Conservation (phyloP, 2,329 filamentous ascomycete species). For the Ceratocystis papillata region DNA sequence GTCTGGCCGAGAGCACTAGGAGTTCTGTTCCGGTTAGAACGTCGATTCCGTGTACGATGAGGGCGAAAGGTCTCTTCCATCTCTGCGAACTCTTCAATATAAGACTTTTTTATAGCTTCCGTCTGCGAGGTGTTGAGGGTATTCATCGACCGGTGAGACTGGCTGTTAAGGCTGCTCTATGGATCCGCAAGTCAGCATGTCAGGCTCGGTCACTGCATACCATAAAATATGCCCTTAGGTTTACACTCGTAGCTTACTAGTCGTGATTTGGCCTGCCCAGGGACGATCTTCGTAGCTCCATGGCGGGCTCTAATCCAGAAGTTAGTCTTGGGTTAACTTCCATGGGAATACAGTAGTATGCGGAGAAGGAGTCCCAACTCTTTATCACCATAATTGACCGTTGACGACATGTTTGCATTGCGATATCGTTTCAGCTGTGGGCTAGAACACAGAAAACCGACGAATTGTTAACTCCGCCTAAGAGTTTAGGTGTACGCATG, state of each 20-base stretch:
- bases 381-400: constrained; percentile 12
- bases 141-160: constrained; percentile 1
- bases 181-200: neutral
- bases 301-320: neutral
- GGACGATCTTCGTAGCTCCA: constrained; percentile 13
- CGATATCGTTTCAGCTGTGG: constrained; percentile 14
- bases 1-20: neutral
- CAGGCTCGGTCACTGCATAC: neutral
- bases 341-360: constrained; percentile 2
- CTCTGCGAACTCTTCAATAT: constrained; percentile 6
- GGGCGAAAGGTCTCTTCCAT: neutral
- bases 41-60: constrained; percentile 9
- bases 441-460: constrained; percentile 5
- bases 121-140: neutral
- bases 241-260: constrained; percentile 6
- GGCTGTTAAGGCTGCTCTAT: constrained; percentile 1
- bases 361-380: constrained; percentile 9
- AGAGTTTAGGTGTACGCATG: neutral
- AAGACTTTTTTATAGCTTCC: neutral
- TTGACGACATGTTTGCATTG: constrained; percentile 16
- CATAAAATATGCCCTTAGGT: neutral
- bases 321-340: constrained; percentile 1
- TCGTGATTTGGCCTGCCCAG: constrained; percentile 13
- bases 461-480: constrained; percentile 4
- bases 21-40: neutral